Base-by-base conservation (phyloP, 768 basidiomycete genomes). In the Lactarius akahatsu region DNA sequence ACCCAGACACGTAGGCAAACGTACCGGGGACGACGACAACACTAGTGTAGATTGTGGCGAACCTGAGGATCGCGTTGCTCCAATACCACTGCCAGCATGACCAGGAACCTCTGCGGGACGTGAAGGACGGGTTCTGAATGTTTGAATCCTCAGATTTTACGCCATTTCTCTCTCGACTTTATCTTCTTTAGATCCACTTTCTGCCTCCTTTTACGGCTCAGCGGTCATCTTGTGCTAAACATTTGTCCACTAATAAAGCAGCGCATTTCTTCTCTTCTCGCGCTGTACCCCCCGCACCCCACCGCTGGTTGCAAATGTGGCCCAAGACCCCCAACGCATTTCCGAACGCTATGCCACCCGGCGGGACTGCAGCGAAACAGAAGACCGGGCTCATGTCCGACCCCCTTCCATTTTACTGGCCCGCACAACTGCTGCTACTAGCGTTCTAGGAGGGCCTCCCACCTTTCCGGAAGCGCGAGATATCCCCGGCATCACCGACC, bases 241-340 rank as follows among this genome's bases (percentile, higher is more conserved):
- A 40, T 15, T 32, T n/a, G n/a, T n/a, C n/a, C n/a, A n/a, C n/a
- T n/a, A n/a, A n/a, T n/a, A n/a, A n/a, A n/a, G n/a, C n/a, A n/a
- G n/a, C n/a, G n/a, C n/a, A n/a, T n/a, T n/a, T n/a, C n/a, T n/a
- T n/a, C n/a, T n/a, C n/a, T n/a, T 32, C 30, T 32, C 30, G 30
- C 30, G 30, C 30, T 32, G 2, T 32, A 32, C 30, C n/a, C n/a
- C n/a, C n/a, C n/a, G n/a, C n/a, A n/a, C n/a, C n/a, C 41, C 84
- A 86, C 71, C 83, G 82, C 70, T 87, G 86, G 86, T 76, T 86
- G 52, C 80, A 82, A 71, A 80, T 81, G 73, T 87, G 86, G 86
- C 73, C 77, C 55, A 73, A 61, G 62, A 74, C 70, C 9, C 76
- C 76, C 18, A 74, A 75, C 38, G 70, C 73, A 60, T 70, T 70